Percentiles rank a stretch among this genome's conserved stretches.
Evolutionary conservation across 2,329 filamentous ascomycete species (phyloP).

Genomic region (Arthrobotrys musiformis): DNA sequence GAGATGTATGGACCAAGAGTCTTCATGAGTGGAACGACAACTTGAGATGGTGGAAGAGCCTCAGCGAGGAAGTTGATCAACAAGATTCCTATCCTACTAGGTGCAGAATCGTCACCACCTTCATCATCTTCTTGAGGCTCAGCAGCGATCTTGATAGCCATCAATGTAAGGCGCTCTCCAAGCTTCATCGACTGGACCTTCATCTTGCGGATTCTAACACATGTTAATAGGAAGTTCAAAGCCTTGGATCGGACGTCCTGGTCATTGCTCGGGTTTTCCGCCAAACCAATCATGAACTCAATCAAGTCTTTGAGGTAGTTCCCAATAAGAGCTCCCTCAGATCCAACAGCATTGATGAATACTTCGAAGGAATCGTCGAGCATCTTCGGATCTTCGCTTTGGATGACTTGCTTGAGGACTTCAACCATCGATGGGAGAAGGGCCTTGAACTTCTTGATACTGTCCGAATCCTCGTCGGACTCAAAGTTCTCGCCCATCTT

Average conservation of each 20-base stretch:
- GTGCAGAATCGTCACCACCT: constrained; percentile 86
- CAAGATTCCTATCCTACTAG: constrained; percentile 83
- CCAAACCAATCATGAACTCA: constrained; percentile 91
- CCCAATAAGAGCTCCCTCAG: constrained; percentile 84
- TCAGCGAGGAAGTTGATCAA: constrained; percentile 89
- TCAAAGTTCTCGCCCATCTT: constrained; percentile 88
- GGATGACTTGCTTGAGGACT: constrained; percentile 85
- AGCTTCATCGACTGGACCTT: constrained; percentile 93
- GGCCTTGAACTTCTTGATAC: constrained; percentile 78
- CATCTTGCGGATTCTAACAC: constrained; percentile 89
- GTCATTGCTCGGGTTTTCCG: constrained; percentile 78
- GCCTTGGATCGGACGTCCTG: constrained; percentile 90
- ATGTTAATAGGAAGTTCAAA: constrained; percentile 92
- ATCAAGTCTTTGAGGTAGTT: constrained; percentile 89
- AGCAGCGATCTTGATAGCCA: constrained; percentile 86
- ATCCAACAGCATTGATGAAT: constrained; percentile 93
- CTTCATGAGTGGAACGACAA: constrained; percentile 90
- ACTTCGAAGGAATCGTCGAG: constrained; percentile 93
- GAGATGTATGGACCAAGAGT: constrained; percentile 84
- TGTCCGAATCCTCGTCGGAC: constrained; percentile 81
- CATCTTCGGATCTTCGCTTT: constrained; percentile 83
- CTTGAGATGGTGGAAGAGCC: constrained; percentile 89
- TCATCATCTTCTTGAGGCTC: constrained; percentile 78
- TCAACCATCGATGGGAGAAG: constrained; percentile 88
- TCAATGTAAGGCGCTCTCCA: constrained; percentile 85